phyloP scores from a whole-genome alignment of 2,329 filamentous ascomycete species.

The Stemphylium lycopersici region DNA sequence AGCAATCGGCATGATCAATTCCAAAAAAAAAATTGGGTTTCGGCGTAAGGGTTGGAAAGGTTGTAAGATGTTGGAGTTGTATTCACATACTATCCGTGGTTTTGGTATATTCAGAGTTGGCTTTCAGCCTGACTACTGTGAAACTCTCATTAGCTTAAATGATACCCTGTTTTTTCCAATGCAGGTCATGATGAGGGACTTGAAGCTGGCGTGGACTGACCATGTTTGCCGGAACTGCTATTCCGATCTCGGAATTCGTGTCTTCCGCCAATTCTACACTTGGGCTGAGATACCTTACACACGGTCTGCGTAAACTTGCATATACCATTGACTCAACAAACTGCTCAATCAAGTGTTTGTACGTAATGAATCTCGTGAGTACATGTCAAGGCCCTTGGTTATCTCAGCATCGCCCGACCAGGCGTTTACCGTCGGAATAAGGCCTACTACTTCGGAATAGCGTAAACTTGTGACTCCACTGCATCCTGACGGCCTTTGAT shows the following conservation, averaged over 20 bases:
- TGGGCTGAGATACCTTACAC: not conserved
- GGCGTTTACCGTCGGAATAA: slow-evolving; percentile 21
- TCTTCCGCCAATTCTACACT: not conserved
- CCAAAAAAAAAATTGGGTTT: not conserved
- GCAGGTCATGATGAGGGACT: not conserved
- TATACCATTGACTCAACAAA: not conserved
- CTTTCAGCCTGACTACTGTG: not conserved
- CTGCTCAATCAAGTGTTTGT: not conserved
- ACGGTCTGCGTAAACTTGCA: not conserved
- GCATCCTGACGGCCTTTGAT: not conserved
- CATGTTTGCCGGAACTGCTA: slow-evolving; percentile 6
- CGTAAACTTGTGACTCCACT: not conserved
- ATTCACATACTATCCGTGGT: not conserved
- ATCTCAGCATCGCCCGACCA: not conserved
- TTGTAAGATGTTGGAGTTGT: not conserved
- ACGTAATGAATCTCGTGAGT: not conserved
- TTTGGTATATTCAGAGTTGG: not conserved
- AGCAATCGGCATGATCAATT: slow-evolving; percentile 21
- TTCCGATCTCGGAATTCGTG: slow-evolving; percentile 16
- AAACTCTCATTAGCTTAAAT: not conserved
- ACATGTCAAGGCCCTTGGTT: not conserved
- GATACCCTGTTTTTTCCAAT: not conserved
- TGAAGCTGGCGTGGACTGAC: not conserved
- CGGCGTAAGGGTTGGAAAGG: not conserved
- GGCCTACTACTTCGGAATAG: slow-evolving; percentile 2